Percentiles rank a stretch among this genome's conserved stretches.
Evolutionary conservation across 257 asterid genomes (phyloP).

Genomic region (Nemophila menziesii): DNA sequence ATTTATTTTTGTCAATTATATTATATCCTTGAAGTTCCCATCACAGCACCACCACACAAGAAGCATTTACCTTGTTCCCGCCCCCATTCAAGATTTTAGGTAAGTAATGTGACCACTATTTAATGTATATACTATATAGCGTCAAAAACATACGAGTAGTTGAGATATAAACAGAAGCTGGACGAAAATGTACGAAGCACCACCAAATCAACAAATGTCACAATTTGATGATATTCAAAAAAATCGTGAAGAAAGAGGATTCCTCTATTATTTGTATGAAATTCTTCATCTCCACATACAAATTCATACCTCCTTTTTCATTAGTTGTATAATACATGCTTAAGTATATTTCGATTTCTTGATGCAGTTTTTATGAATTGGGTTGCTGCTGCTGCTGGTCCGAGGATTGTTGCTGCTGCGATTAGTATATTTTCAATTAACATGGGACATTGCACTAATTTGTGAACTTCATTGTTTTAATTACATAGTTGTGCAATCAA

Average conservation of each 20-base stretch:
- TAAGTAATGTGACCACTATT: not conserved
- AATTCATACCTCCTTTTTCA: not conserved
- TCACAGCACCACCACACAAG: no score
- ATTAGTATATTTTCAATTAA: no score
- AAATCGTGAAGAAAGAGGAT: conserved; percentile 42
- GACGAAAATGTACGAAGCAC: conserved; percentile 32
- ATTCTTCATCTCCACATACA: not conserved
- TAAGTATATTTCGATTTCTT: not conserved
- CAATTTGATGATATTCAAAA: conserved; percentile 29
- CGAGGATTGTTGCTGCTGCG: not conserved
- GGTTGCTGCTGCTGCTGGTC: not conserved
- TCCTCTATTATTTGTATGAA: conserved; percentile 44
- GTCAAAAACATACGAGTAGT: not conserved
- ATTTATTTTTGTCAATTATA: no score
- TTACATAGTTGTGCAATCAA: no score
- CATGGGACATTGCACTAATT: no score
- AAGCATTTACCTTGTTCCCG: no score
- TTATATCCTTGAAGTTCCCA: no score
- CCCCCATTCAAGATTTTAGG: not conserved
- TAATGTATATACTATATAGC: not conserved
- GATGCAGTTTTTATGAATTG: not conserved
- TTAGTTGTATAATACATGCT: no score
- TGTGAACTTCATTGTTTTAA: no score
- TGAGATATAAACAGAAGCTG: not conserved
- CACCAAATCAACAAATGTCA: conserved; percentile 37